These are phyloP conservation scores for Malus sylvestris DNA, from an alignment of 306 rosid genomes.

Conservation along the genomic window DNA sequence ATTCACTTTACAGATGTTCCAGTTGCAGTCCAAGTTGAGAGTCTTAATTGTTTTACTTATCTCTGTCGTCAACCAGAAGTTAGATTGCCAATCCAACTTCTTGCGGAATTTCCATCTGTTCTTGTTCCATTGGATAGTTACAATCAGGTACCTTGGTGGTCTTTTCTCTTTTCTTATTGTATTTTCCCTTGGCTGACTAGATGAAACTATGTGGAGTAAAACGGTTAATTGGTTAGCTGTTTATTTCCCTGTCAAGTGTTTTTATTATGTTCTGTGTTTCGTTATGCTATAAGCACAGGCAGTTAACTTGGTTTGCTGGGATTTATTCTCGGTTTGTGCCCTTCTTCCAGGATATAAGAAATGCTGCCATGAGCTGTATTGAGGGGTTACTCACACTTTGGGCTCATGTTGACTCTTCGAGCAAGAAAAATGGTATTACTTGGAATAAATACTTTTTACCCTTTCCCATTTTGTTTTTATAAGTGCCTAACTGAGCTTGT, in stretches of 20 bases:
- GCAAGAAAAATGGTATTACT: constrained; percentile 76
- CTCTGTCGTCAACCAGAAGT: constrained; percentile 58
- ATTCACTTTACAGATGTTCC: constrained; percentile 57
- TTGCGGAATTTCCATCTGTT: constrained; percentile 69
- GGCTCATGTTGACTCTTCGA: constrained; percentile 49
- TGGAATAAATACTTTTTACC: not conserved
- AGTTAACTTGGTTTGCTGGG: constrained; percentile 1
- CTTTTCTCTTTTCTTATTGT: not conserved
- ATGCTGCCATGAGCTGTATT: constrained; percentile 68
- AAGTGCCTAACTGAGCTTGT: constrained; percentile 10
- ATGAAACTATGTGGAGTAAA: not conserved
- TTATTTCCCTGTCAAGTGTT: not conserved
- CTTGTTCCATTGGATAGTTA: constrained; percentile 70
- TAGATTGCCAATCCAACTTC: constrained; percentile 47
- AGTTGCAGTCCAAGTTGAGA: constrained; percentile 69
- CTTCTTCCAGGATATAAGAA: constrained; percentile 50
- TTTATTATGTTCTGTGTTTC: not conserved
- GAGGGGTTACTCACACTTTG: constrained; percentile 50
- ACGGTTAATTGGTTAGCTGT: not conserved
- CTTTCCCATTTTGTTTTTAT: not conserved
- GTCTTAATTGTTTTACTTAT: constrained; percentile 64
- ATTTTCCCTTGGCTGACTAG: constrained; percentile 4
- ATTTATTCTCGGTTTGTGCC: not conserved
- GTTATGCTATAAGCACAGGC: not conserved
- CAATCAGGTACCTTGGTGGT: constrained; percentile 37